These are phyloP conservation scores for Heritiera fomes DNA, from an alignment of 345 rosid species.

Conservation along the genomic window DNA sequence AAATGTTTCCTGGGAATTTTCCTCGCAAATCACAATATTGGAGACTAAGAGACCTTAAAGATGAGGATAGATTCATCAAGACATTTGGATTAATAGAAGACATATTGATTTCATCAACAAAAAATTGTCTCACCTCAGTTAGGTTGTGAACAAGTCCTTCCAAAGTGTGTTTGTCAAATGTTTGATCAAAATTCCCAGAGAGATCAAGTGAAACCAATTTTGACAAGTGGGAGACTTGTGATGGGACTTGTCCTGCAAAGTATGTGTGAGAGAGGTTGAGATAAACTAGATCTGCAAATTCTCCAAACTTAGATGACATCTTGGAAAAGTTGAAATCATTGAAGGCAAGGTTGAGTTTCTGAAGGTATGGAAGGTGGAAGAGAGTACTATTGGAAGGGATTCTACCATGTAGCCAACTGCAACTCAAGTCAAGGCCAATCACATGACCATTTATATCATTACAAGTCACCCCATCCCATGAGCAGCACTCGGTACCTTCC, in stretches of 20 bases:
- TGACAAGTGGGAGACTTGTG: slow-evolving; percentile 14
- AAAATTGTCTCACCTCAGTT: too few relatives aligned
- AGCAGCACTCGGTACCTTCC: background rate
- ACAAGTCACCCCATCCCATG: slow-evolving; percentile 29
- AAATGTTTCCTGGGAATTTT: too few relatives aligned
- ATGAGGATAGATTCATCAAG: too few relatives aligned
- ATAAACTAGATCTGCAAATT: background rate
- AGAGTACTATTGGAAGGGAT: slow-evolving; percentile 25
- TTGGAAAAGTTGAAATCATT: slow-evolving; percentile 24
- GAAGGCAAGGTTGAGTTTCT: slow-evolving; percentile 29
- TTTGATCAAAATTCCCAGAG: background rate
- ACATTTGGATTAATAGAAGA: too few relatives aligned
- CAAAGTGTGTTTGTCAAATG: background rate
- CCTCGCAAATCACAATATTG: too few relatives aligned
- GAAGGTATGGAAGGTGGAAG: slow-evolving; percentile 26
- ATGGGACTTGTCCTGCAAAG: slow-evolving; percentile 21
- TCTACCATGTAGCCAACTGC: slow-evolving; percentile 7
- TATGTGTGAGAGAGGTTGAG: slow-evolving; percentile 6
- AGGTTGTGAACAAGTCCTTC: too few relatives aligned
- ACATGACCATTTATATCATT: slow-evolving; percentile 12
- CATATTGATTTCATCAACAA: too few relatives aligned
- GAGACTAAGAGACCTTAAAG: too few relatives aligned
- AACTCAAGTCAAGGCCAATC: slow-evolving; percentile 27
- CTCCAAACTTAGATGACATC: slow-evolving; percentile 12
- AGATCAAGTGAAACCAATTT: slow-evolving; percentile 26